Evolutionary conservation across 257 asterid genomes (phyloP).

Genomic region (Solanum tarijense): DNA sequence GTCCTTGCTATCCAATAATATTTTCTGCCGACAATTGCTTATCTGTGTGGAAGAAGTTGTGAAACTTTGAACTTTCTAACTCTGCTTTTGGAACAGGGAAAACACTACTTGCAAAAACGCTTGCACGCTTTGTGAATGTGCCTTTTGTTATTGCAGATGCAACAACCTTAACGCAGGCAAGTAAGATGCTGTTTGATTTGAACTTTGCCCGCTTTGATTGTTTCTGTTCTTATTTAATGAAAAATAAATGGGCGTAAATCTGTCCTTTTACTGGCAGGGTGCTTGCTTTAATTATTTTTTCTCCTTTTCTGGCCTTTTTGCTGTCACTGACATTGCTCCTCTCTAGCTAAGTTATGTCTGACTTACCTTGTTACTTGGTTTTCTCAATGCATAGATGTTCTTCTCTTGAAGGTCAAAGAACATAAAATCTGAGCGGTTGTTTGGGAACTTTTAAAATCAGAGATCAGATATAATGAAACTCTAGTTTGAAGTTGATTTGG

Average conservation of each 20-base stretch:
- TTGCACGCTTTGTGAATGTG: conserved; percentile 93
- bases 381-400: not conserved
- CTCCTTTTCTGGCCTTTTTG: not conserved
- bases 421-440: not conserved
- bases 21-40: not conserved
- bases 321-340: not conserved
- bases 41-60: not conserved
- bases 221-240: not conserved
- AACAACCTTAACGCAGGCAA: conserved; percentile 83
- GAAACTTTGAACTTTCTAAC: not conserved
- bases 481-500: not conserved
- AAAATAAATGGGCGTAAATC: not conserved
- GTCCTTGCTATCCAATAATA: not conserved
- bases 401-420: not conserved
- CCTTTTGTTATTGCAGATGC: conserved; percentile 95
- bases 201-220: not conserved
- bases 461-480: not conserved
- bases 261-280: not conserved
- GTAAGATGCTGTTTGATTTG: not conserved
- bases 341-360: not conserved
- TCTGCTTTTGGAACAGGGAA: conserved; percentile 46
- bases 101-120: conserved; percentile 87
- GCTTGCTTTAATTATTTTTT: not conserved
- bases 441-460: not conserved
- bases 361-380: not conserved